Percentiles rank a stretch among this genome's conserved stretches.
These are phyloP conservation scores for Argentina anserina DNA, from an alignment of 306 rosid genomes.

Conservation along the genomic window DNA sequence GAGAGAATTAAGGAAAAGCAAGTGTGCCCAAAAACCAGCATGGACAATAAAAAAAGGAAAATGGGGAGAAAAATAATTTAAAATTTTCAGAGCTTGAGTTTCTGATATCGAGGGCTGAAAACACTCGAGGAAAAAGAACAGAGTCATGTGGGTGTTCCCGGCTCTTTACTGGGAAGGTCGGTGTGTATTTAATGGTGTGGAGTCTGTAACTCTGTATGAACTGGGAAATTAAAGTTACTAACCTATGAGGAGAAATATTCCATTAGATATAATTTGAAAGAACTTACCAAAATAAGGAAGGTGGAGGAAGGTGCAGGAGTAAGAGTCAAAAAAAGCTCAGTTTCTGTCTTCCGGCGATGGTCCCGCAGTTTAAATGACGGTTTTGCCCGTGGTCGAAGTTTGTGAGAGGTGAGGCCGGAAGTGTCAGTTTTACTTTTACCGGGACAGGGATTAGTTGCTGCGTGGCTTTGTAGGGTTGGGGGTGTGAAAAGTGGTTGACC, in stretches of 20 bases:
- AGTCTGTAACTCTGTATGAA: conserved; percentile 12
- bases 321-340: not conserved
- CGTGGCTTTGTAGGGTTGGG: conserved; percentile 17
- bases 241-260: not conserved
- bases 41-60: conserved; percentile 1
- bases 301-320: not conserved
- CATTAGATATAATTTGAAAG: too few relatives aligned
- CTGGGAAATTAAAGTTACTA: conserved; percentile 1
- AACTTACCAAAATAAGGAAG: conserved; percentile 15
- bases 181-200: conserved; percentile 44
- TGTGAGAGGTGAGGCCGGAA: not conserved
- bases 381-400: not conserved
- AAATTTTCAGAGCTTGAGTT: not conserved
- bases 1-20: conserved; percentile 31
- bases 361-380: not conserved
- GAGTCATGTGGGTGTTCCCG: conserved; percentile 60
- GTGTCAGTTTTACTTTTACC: not conserved
- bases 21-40: conserved; percentile 36
- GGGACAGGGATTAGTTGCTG: not conserved
- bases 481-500: conserved; percentile 21
- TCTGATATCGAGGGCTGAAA: conserved; percentile 37
- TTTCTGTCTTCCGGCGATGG: conserved; percentile 3
- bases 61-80: not conserved
- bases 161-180: conserved; percentile 50
- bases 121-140: conserved; percentile 50